Evolutionary conservation across 345 rosid genomes (phyloP).

Genomic region (Lepidium sativum): DNA sequence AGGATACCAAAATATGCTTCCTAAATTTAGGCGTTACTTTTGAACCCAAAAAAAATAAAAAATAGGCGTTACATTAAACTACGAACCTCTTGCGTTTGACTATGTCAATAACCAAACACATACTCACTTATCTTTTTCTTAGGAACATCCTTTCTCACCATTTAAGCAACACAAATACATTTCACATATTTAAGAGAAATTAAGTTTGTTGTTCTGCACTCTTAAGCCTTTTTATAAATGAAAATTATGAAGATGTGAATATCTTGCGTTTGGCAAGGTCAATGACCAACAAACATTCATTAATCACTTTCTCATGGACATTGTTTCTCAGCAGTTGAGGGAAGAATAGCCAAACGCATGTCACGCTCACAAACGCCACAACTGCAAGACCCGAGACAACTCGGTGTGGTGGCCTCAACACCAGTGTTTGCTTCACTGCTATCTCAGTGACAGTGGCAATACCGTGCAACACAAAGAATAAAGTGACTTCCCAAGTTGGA

Average conservation of each 20-base stretch:
- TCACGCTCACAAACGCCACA: slow-evolving; percentile 32
- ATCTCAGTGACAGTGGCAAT: slow-evolving; percentile 40
- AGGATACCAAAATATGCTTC: no score
- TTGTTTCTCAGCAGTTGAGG: slow-evolving; percentile 43
- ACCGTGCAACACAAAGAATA: slow-evolving; percentile 57
- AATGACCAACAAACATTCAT: slow-evolving; percentile 25
- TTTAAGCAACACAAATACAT: no score
- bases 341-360: slow-evolving; percentile 43
- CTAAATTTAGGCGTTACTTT: no score
- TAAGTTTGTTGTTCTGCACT: no score
- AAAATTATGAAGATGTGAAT: neutral
- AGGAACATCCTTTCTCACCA: no score
- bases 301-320: slow-evolving; percentile 28
- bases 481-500: slow-evolving; percentile 78
- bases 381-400: slow-evolving; percentile 32
- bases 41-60: no score
- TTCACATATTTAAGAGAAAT: no score
- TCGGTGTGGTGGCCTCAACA: slow-evolving; percentile 25
- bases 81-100: no score
- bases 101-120: no score
- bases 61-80: no score
- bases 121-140: no score
- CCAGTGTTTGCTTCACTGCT: slow-evolving; percentile 28
- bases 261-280: slow-evolving; percentile 15
- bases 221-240: no score